A percentile compares a stretch with the other conserved stretches of the same genome.
Conservation (phyloP, 176 grass and related monocot genomes). For the Rhynchospora tenuis region DNA sequence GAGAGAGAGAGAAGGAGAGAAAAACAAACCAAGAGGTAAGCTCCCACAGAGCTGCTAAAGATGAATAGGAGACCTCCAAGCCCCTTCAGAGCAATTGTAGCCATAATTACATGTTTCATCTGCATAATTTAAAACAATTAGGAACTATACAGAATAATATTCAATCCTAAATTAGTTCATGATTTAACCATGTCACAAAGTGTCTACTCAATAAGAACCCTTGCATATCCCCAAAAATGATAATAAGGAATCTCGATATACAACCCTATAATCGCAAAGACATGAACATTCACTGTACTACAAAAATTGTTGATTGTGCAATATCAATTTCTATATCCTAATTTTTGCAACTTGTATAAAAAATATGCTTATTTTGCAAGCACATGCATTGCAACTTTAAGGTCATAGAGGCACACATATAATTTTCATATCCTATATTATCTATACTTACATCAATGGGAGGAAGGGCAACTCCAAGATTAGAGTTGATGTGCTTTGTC, state of each 20-base stretch:
- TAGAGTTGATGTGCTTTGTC: slow-evolving; percentile 46
- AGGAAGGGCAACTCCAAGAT: slow-evolving; percentile 58
- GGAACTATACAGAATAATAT: slow-evolving; percentile 6
- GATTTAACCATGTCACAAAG: background rate
- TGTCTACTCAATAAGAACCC: background rate
- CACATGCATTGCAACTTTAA: background rate
- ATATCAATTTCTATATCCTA: background rate
- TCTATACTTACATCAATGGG: slow-evolving; percentile 49
- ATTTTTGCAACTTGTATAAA: background rate
- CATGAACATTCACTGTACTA: background rate
- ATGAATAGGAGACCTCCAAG: slow-evolving; percentile 91
- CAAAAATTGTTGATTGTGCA: background rate
- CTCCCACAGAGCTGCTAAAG: slow-evolving; percentile 73
- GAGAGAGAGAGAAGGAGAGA: background rate
- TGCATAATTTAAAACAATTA: slow-evolving; percentile 25
- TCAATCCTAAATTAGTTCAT: background rate
- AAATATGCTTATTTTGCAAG: background rate
- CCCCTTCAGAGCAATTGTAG: slow-evolving; percentile 71
- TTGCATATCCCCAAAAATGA: background rate
- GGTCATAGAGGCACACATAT: background rate
- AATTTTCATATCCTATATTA: background rate
- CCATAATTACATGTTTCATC: slow-evolving; percentile 72
- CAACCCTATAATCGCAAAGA: background rate
- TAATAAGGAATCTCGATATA: background rate
- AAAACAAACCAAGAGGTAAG: slow-evolving; percentile 68